Conservation (phyloP, 805 yeast species). For the Ogataea pini region DNA sequence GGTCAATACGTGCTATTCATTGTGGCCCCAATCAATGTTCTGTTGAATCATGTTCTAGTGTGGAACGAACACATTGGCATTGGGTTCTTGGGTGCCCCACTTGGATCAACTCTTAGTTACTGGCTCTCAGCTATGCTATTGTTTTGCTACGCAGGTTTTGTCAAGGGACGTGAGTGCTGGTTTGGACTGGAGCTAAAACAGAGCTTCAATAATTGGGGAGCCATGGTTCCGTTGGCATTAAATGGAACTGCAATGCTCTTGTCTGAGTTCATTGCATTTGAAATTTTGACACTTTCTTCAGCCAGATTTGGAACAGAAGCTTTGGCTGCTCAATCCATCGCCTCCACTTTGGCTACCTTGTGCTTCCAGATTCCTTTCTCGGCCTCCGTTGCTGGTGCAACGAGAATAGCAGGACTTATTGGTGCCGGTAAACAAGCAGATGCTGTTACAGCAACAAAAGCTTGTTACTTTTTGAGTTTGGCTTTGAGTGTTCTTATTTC, state of each 20-base stretch:
- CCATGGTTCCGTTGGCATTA: slow-evolving; percentile 57
- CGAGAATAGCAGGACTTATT: slow-evolving; percentile 68
- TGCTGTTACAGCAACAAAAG: slow-evolving; percentile 17
- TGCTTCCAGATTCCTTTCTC: slow-evolving; percentile 70
- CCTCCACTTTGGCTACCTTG: slow-evolving; percentile 61
- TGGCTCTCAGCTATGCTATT: slow-evolving; percentile 61
- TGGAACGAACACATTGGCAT: slow-evolving; percentile 52
- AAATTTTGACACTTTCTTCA: slow-evolving; percentile 62
- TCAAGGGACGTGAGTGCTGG: slow-evolving; percentile 42
- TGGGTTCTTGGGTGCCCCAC: slow-evolving; percentile 72
- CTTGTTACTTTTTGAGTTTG: slow-evolving; percentile 13
- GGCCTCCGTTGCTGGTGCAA: slow-evolving; percentile 64
- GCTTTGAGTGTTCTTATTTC: slow-evolving; percentile 15
- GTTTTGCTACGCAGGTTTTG: slow-evolving; percentile 41
- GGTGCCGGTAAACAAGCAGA: slow-evolving; percentile 45
- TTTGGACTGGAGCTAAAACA: slow-evolving; percentile 23
- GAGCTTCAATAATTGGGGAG: slow-evolving; percentile 52
- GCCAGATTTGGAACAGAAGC: slow-evolving; percentile 56
- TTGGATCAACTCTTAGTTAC: slow-evolving; percentile 63
- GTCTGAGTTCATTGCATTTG: slow-evolving; percentile 73
- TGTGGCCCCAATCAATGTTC: slow-evolving; percentile 67
- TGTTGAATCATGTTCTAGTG: slow-evolving; percentile 60
- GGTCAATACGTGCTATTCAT: slow-evolving; percentile 62
- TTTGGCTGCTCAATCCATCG: slow-evolving; percentile 67
- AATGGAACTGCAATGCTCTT: slow-evolving; percentile 73